phyloP scores from a whole-genome alignment of 2,329 filamentous ascomycete genomes.

The Neodidymelliopsis sp. region DNA sequence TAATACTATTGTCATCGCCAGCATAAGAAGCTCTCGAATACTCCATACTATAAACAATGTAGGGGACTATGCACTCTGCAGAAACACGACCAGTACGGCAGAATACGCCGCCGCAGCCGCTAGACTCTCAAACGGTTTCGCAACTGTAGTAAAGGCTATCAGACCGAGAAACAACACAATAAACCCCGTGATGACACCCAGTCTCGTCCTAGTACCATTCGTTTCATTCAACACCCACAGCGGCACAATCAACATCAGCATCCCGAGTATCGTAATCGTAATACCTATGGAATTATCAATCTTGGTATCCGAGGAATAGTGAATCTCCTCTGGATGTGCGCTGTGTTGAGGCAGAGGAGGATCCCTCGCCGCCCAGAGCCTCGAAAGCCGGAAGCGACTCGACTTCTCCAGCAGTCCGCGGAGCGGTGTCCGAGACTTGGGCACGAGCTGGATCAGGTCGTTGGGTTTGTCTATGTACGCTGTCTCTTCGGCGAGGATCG shows the following conservation, averaged over 20 bases:
- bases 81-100: background rate
- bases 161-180: background rate
- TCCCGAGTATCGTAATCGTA: background rate
- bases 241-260: background rate
- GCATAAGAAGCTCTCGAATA: too few relatives aligned
- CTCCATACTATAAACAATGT: too few relatives aligned
- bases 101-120: constrained; percentile 2
- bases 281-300: background rate
- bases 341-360: background rate
- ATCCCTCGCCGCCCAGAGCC: background rate
- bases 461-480: background rate
- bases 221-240: background rate
- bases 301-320: background rate
- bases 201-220: background rate
- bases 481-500: background rate
- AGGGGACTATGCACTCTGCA: constrained; percentile 3
- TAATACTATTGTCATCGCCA: background rate
- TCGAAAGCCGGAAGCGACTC: background rate
- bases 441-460: background rate
- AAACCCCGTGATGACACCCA: background rate
- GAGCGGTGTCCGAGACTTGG: background rate
- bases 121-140: background rate
- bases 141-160: background rate
- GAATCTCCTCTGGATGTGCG: background rate
- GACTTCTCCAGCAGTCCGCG: background rate